phyloP scores from a whole-genome alignment of 345 rosid species.

The Ailanthus altissimus region DNA sequence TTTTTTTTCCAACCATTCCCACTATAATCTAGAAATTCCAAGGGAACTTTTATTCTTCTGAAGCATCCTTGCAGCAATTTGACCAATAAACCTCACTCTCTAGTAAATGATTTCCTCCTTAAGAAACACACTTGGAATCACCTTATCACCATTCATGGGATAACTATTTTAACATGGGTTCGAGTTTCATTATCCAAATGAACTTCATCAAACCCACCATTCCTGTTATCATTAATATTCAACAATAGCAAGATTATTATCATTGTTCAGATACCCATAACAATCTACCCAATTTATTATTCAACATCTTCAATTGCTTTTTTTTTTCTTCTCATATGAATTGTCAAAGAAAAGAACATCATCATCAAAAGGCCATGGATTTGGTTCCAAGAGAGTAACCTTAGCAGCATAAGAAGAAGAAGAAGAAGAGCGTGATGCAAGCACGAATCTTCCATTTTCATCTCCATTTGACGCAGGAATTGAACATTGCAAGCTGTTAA shows the following conservation, averaged over 20 bases:
- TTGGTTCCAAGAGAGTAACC: constrained; percentile 65
- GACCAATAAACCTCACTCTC: constrained; percentile 56
- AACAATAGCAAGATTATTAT: constrained; percentile 55
- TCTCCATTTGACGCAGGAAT: constrained; percentile 43
- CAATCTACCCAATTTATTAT: constrained; percentile 24
- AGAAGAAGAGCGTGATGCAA: constrained; percentile 38
- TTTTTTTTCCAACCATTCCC: constrained; percentile 81
- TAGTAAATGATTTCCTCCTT: constrained; percentile 60
- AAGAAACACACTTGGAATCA: constrained; percentile 57
- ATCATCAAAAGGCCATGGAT: constrained; percentile 92
- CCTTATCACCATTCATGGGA: constrained; percentile 30
- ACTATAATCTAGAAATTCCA: constrained; percentile 70
- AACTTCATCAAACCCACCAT: constrained; percentile 23
- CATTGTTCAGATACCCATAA: constrained; percentile 35
- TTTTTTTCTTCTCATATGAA: constrained; percentile 40
- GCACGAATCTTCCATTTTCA: constrained; percentile 55
- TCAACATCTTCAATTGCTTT: constrained; percentile 24
- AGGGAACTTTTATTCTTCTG: constrained; percentile 42
- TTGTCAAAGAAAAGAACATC: constrained; percentile 78
- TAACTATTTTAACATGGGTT: constrained; percentile 24
- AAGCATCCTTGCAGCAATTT: constrained; percentile 56
- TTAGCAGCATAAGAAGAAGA: constrained; percentile 70
- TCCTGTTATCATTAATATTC: constrained; percentile 30
- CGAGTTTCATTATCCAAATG: constrained; percentile 18
- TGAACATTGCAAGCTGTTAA: constrained; percentile 17